Percentiles rank a stretch among this genome's conserved stretches.
Conservation (phyloP, 2,329 filamentous ascomycete species). For the Colletotrichum costaricense region DNA sequence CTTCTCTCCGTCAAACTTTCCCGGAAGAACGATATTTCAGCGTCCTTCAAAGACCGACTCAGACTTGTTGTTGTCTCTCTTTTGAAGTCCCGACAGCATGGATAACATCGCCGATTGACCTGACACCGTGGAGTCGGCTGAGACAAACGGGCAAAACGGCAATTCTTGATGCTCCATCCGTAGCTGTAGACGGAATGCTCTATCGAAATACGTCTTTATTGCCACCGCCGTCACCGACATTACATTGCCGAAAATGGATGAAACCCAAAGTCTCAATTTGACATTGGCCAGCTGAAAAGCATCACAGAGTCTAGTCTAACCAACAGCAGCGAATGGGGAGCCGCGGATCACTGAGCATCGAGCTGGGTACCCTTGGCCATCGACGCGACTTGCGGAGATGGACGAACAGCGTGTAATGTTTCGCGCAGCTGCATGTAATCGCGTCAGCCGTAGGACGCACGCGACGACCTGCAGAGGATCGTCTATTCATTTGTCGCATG, state of each 20-base stretch:
- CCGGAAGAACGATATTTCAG: background rate
- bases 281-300: conserved; percentile 18
- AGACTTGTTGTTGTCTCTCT: background rate
- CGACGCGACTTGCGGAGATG: conserved; percentile 22
- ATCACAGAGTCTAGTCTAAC: background rate
- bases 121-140: conserved; percentile 17
- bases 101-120: conserved; percentile 2
- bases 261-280: conserved; percentile 10
- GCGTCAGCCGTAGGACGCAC: conserved; percentile 6
- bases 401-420: conserved; percentile 12
- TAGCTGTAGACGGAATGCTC: background rate
- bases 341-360: background rate
- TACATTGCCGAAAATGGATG: conserved; percentile 18
- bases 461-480: conserved; percentile 16
- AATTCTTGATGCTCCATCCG: background rate
- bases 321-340: conserved; percentile 12
- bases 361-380: conserved; percentile 1
- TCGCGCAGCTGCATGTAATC: conserved; percentile 21
- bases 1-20: background rate
- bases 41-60: background rate
- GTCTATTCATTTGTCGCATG: background rate
- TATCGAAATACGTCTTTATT: background rate
- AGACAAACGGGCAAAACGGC: conserved; percentile 16
- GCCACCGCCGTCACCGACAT: conserved; percentile 20
- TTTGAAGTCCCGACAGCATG: conserved; percentile 5